phyloP scores from a whole-genome alignment of 2,329 filamentous ascomycete species.

The Moelleriella libera region DNA sequence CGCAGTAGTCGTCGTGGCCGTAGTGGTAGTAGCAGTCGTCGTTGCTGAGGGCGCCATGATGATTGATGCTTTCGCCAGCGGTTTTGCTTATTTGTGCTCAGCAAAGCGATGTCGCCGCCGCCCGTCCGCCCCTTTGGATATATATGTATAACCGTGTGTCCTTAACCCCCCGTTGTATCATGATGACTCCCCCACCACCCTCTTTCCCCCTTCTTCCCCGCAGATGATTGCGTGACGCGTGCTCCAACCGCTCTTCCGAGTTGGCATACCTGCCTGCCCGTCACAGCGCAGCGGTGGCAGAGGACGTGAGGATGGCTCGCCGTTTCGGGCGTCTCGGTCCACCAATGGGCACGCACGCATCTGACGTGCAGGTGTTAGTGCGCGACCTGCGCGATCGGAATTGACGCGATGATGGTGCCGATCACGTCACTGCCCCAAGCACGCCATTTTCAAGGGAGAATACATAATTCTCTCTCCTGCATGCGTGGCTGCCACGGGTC shows the following conservation, averaged over 20 bases:
- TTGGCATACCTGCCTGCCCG: no score
- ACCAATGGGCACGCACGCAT: background rate
- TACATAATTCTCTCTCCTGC: background rate
- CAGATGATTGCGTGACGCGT: background rate
- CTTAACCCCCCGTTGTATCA: background rate
- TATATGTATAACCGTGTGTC: no score
- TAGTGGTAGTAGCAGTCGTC: conserved; percentile 2
- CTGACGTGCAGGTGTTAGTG: conserved; percentile 1
- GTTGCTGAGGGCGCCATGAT: conserved; percentile 11
- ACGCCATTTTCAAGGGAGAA: conserved; percentile 3
- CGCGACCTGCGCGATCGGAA: background rate
- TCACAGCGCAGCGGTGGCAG: background rate
- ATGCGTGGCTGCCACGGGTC: no score
- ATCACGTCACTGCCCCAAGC: conserved; percentile 7
- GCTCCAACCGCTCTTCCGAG: no score
- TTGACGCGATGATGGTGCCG: conserved; percentile 8
- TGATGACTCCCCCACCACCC: background rate
- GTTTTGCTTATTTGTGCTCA: background rate
- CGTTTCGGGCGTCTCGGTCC: background rate
- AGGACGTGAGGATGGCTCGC: background rate
- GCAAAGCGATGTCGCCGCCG: background rate
- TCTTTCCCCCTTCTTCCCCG: background rate
- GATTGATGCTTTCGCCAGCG: background rate
- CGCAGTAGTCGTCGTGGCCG: conserved; percentile 6
- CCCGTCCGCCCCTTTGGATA: no score